Conservation (phyloP, 768 basidiomycete species). For the Fomitopsis serialis region DNA sequence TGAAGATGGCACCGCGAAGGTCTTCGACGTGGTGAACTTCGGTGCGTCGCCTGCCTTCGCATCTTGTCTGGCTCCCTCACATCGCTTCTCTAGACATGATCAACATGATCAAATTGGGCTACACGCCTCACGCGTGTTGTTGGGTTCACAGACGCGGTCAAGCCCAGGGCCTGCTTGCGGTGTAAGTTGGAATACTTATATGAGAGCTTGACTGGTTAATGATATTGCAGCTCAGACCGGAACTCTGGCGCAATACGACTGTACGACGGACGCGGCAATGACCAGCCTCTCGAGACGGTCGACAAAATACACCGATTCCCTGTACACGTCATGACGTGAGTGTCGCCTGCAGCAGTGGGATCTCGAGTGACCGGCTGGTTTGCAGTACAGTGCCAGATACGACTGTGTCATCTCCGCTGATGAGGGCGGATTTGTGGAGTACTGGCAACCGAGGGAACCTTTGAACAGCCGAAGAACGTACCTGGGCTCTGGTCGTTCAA, state of each 20-base stretch:
- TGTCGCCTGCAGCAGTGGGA: not conserved
- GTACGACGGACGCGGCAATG: slow-evolving; percentile 89
- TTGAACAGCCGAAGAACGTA: slow-evolving; percentile 73
- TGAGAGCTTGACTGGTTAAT: slow-evolving; percentile 11
- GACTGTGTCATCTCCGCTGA: slow-evolving; percentile 94
- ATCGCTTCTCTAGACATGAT: slow-evolving; percentile 91
- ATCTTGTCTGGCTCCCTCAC: not conserved
- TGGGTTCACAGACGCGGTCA: slow-evolving; percentile 93
- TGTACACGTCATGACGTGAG: slow-evolving; percentile 82
- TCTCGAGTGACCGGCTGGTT: not conserved
- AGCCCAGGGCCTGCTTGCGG: slow-evolving; percentile 81
- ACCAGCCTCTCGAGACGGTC: slow-evolving; percentile 69
- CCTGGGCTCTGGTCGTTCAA: slow-evolving; percentile 87
- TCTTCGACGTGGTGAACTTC: slow-evolving; percentile 97
- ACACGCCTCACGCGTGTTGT: slow-evolving; percentile 81
- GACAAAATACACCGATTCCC: slow-evolving; percentile 80
- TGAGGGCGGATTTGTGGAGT: slow-evolving; percentile 91
- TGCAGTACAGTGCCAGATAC: slow-evolving; percentile 84
- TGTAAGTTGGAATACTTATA: slow-evolving; percentile 44
- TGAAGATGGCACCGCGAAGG: slow-evolving; percentile 88
- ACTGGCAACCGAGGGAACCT: slow-evolving; percentile 94
- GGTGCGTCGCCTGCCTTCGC: slow-evolving; percentile 47
- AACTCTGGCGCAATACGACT: slow-evolving; percentile 71
- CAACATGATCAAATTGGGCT: slow-evolving; percentile 91
- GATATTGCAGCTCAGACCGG: slow-evolving; percentile 64